Percentiles rank a stretch among this genome's conserved stretches.
phyloP scores from a whole-genome alignment of 495 filamentous ascomycete species.

The Aspergillus coremiiformis region DNA sequence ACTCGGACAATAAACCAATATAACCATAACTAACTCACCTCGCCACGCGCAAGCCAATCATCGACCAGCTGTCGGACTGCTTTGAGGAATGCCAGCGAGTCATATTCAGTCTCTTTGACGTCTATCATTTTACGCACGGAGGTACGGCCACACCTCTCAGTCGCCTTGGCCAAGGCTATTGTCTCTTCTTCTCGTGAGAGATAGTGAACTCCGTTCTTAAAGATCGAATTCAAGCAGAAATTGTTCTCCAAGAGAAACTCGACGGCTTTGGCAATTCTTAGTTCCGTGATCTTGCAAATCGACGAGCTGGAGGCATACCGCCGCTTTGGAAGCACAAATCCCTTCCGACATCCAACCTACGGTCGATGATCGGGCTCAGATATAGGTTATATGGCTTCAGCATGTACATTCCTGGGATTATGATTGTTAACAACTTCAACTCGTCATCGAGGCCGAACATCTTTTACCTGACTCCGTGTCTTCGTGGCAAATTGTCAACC shows the following conservation, averaged over 20 bases:
- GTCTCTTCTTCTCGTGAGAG: conserved; percentile 59
- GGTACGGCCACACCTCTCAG: conserved; percentile 25
- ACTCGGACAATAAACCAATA: background rate
- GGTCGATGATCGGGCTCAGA: conserved; percentile 48
- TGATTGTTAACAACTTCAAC: conserved; percentile 5
- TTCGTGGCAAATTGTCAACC: conserved; percentile 59
- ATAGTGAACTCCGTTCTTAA: conserved; percentile 57
- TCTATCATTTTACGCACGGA: conserved; percentile 31
- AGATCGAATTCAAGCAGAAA: conserved; percentile 55
- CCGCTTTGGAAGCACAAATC: conserved; percentile 47
- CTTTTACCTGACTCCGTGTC: conserved; percentile 38
- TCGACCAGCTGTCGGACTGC: conserved; percentile 36
- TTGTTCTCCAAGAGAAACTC: conserved; percentile 54
- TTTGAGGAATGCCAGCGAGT: conserved; percentile 50
- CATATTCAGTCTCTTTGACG: conserved; percentile 47
- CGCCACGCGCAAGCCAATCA: conserved; percentile 35
- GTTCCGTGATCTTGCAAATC: background rate
- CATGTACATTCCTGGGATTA: conserved; percentile 43
- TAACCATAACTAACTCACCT: conserved; percentile 11
- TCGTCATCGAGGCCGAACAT: background rate
- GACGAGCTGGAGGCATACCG: conserved; percentile 24
- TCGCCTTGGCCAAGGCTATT: conserved; percentile 24
- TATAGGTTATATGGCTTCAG: conserved; percentile 63
- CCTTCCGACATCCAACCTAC: conserved; percentile 47
- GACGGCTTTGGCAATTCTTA: conserved; percentile 32